phyloP scores from a whole-genome alignment of 768 basidiomycete species.

The Podaxis sp. region DNA sequence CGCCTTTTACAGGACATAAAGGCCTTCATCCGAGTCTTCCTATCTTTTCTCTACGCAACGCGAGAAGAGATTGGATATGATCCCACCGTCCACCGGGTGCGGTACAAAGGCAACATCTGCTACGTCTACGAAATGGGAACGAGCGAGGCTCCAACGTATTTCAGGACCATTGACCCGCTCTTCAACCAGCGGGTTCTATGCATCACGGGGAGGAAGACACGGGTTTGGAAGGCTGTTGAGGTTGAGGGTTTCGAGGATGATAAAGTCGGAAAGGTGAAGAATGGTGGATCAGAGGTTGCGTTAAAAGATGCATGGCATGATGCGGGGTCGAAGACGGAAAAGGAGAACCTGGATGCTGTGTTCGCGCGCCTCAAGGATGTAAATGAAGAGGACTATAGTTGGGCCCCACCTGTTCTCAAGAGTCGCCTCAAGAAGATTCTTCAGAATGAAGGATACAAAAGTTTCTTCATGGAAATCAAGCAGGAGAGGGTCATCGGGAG shows the following conservation, averaged over 20 bases:
- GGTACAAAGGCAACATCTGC: not conserved
- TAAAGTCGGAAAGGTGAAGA: slow-evolving; percentile 2
- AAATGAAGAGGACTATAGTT: not conserved
- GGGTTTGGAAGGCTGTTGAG: slow-evolving; percentile 16
- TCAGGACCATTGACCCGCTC: not conserved
- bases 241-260: slow-evolving; percentile 1
- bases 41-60: not conserved
- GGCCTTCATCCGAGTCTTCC: not conserved
- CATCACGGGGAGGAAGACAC: slow-evolving; percentile 15
- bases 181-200: not conserved
- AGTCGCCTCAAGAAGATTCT: not conserved
- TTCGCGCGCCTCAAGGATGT: slow-evolving; percentile 9
- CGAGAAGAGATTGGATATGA: slow-evolving; percentile 9
- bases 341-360: slow-evolving; percentile 16
- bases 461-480: slow-evolving; percentile 1
- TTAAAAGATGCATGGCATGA: slow-evolving; percentile 23
- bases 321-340: slow-evolving; percentile 8
- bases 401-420: not conserved
- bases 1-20: not conserved
- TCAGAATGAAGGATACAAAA: not conserved
- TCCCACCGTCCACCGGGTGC: not conserved
- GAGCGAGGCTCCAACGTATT: not conserved
- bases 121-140: not conserved
- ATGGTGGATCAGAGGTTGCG: slow-evolving; percentile 2
- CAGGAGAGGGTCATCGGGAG: not conserved